phyloP scores from a whole-genome alignment of 1,139 yeast genomes.

The Saccharomyces hybrid region DNA sequence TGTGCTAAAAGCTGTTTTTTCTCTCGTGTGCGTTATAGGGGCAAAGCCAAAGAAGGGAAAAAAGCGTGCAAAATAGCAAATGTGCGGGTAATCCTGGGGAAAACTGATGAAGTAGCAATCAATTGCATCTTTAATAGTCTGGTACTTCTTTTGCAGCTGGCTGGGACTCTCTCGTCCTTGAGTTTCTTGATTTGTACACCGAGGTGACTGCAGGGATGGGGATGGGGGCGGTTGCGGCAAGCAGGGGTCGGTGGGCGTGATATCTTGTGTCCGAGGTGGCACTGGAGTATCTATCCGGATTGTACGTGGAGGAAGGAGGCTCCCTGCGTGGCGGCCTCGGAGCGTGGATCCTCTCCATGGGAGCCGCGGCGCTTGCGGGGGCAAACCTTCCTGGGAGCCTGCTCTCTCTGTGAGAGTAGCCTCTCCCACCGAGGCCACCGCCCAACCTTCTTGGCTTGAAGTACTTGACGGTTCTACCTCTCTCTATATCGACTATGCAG shows the following conservation, averaged over 20 bases:
- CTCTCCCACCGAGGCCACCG: constrained; percentile 68
- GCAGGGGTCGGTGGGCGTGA: not conserved
- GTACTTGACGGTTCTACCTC: constrained; percentile 65
- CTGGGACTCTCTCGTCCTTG: not conserved
- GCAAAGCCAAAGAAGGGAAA: not conserved
- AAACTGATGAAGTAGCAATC: too few relatives aligned
- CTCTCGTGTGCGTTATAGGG: not conserved
- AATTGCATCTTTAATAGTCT: not conserved
- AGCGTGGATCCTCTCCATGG: constrained; percentile 1
- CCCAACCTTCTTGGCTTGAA: constrained; percentile 81
- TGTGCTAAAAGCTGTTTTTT: not conserved
- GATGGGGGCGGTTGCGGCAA: not conserved
- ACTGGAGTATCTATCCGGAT: constrained; percentile 1
- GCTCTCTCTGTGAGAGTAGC: constrained; percentile 33
- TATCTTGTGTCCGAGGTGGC: not conserved
- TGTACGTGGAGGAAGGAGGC: not conserved
- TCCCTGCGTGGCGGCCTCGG: not conserved
- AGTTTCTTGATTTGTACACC: not conserved
- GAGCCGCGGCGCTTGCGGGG: not conserved
- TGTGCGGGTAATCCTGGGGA: not conserved
- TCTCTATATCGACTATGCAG: constrained; percentile 71
- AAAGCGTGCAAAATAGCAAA: not conserved
- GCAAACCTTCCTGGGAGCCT: not conserved
- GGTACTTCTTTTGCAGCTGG: not conserved
- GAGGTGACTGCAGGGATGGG: not conserved